Evolutionary conservation across 2,329 filamentous ascomycete genomes (phyloP).

Genomic region (Fusarium sp.): DNA sequence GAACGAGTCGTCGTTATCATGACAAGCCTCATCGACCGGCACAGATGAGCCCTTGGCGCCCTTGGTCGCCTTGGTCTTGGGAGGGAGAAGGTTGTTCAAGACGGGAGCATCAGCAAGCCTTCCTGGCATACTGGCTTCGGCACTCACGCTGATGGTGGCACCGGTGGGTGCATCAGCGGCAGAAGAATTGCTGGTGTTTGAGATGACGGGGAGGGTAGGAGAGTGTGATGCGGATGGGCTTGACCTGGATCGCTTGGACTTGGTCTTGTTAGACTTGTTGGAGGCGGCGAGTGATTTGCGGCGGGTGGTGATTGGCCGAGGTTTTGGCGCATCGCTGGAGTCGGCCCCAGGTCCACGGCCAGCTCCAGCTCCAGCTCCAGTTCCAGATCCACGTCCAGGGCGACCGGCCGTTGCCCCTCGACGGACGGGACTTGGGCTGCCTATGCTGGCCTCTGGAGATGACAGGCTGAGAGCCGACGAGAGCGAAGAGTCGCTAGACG

Average conservation of each 20-base stretch:
- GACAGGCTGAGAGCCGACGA: slow-evolving; percentile 55
- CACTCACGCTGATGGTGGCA: slow-evolving; percentile 41
- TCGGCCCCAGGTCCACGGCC: slow-evolving; percentile 37
- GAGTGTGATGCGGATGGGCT: slow-evolving; percentile 53
- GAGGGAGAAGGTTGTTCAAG: slow-evolving; percentile 48
- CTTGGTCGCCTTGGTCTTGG: slow-evolving; percentile 47
- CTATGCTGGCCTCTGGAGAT: slow-evolving; percentile 52
- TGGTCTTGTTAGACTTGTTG: slow-evolving; percentile 32
- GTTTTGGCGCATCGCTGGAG: slow-evolving; percentile 53
- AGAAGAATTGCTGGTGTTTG: slow-evolving; percentile 28
- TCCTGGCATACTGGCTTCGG: slow-evolving; percentile 56
- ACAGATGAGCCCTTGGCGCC: slow-evolving; percentile 45
- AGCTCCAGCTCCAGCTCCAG: slow-evolving; percentile 45
- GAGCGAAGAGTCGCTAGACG: slow-evolving; percentile 58
- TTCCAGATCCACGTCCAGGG: slow-evolving; percentile 31
- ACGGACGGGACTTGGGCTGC: slow-evolving; percentile 44
- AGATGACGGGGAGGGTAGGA: slow-evolving; percentile 25
- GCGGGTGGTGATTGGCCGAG: slow-evolving; percentile 56
- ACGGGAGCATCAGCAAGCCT: slow-evolving; percentile 50
- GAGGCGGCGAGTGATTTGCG: slow-evolving; percentile 52
- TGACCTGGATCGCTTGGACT: slow-evolving; percentile 50
- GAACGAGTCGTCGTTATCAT: slow-evolving; percentile 48
- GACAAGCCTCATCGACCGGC: slow-evolving; percentile 46
- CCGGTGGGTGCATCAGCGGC: slow-evolving; percentile 39
- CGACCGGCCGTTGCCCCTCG: slow-evolving; percentile 42